Evolutionary conservation across 495 filamentous ascomycete species (phyloP).

Genomic region (Elasticomyces elasticus): DNA sequence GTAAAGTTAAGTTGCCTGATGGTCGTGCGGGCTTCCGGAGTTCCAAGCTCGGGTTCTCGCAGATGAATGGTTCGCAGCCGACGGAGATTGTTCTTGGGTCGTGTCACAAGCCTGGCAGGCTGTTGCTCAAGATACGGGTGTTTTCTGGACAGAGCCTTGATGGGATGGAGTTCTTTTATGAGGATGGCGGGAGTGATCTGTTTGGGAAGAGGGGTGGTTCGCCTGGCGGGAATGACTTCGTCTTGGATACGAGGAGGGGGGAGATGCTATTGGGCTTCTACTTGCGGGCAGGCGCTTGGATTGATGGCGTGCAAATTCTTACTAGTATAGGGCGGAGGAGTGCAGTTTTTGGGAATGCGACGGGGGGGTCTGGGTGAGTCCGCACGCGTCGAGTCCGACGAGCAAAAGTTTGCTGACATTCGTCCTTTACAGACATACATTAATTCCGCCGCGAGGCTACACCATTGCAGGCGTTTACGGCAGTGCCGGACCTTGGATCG

Average conservation of each 20-base stretch:
- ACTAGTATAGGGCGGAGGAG: conserved; percentile 82
- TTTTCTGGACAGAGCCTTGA: conserved; percentile 73
- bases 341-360: conserved; percentile 69
- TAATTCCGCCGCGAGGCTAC: conserved; percentile 85
- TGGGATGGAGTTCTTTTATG: conserved; percentile 87
- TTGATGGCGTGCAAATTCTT: conserved; percentile 84
- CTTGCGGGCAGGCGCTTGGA: conserved; percentile 70
- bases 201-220: conserved; percentile 80
- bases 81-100: conserved; percentile 68
- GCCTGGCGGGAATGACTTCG: conserved; percentile 63
- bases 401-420: neutral
- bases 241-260: conserved; percentile 72
- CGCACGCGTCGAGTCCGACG: too few relatives aligned
- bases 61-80: conserved; percentile 59
- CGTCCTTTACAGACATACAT: conserved; percentile 53
- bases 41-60: conserved; percentile 62
- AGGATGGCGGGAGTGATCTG: conserved; percentile 75
- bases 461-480: conserved; percentile 81
- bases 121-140: conserved; percentile 63
- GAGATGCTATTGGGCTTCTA: conserved; percentile 85
- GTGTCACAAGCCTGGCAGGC: conserved; percentile 55
- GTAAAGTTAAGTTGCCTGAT: conserved; percentile 64
- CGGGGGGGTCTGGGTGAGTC: conserved; percentile 71
- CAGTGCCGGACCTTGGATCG: conserved; percentile 70
- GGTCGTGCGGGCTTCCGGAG: conserved; percentile 65